phyloP scores from a whole-genome alignment of 345 rosid species.

The Zanthoxylum bungeanum region DNA sequence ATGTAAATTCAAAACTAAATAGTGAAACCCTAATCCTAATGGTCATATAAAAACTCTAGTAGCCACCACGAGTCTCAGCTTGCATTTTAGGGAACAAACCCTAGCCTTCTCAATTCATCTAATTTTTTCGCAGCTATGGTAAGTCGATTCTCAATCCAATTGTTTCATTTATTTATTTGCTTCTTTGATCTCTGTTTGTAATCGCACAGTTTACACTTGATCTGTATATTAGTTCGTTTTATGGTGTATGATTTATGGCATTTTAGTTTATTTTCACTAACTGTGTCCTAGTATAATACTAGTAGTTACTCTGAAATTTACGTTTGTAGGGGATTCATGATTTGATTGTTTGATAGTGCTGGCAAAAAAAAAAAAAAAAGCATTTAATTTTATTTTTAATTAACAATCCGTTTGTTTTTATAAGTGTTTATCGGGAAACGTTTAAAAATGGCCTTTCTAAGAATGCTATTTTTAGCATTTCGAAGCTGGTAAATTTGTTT shows the following conservation, averaged over 20 bases:
- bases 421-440: neutral
- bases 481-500: neutral
- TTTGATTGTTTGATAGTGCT: neutral
- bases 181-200: neutral
- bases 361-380: no score
- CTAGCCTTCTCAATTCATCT: neutral
- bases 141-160: neutral
- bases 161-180: neutral
- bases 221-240: neutral
- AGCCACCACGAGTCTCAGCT: neutral
- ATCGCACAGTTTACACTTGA: neutral
- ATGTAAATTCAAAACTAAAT: neutral
- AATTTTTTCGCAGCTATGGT: conserved; percentile 24
- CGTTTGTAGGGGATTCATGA: no score
- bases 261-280: neutral
- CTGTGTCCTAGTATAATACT: neutral
- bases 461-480: neutral
- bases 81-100: neutral
- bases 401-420: no score
- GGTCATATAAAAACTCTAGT: conserved; percentile 3
- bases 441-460: neutral
- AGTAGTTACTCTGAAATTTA: neutral
- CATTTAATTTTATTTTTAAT: no score
- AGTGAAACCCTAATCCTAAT: conserved; percentile 17
- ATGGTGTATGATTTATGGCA: neutral